Base-by-base conservation (phyloP, 176 grass and related monocot genomes). In the Thinopyrum elongatum region DNA sequence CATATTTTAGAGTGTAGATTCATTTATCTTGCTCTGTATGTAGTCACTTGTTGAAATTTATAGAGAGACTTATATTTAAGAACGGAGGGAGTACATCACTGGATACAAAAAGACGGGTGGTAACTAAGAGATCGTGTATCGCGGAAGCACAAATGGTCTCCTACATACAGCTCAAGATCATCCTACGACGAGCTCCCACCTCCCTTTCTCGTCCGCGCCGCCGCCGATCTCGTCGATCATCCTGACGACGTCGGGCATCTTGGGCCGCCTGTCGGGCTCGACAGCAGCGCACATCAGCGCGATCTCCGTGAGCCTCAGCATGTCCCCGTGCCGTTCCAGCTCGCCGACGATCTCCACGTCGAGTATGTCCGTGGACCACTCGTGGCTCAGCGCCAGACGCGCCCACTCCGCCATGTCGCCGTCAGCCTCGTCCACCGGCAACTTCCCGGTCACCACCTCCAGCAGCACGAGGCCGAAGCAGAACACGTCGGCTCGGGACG, bases 361-460 rank as follows among this genome's bases (percentile, higher is more conserved):
- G 76, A 99, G 47, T 34, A 99, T 90, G 75, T 99, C 97, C 4
- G 92, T 96, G 28, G 97, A 94, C 97, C 90, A 99, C 66, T 99
- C 90, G 70, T 99, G 93, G 76, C 84, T 91, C 15, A 99, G 82
- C n/a, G 90, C 92, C 23, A 93, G 70, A 16, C 89, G 87, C 67
- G 95, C 90, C 97, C 97, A 99, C 83, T 86, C 86, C 55, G 92
- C 85, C 80, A 99, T 77, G 81, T 90, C 87, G 68, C 88, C 92
- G 74, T 96, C 94, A 4, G 73, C 73, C 19, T 91, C 85, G 70
- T 96, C 92, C 19, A 87, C 83, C 7, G 94, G 90, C 17, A 90
- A 82, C 77, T 94, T 94, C 36, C 97, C 97, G 0, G 97, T 99
- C n/a, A 96, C 80, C 47, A 96, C 82, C 87, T 99, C 94, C 31